A percentile compares a stretch with the other conserved stretches of the same genome.
phyloP scores from a whole-genome alignment of 495 filamentous ascomycete species.

The Aspergillus avenaceus region DNA sequence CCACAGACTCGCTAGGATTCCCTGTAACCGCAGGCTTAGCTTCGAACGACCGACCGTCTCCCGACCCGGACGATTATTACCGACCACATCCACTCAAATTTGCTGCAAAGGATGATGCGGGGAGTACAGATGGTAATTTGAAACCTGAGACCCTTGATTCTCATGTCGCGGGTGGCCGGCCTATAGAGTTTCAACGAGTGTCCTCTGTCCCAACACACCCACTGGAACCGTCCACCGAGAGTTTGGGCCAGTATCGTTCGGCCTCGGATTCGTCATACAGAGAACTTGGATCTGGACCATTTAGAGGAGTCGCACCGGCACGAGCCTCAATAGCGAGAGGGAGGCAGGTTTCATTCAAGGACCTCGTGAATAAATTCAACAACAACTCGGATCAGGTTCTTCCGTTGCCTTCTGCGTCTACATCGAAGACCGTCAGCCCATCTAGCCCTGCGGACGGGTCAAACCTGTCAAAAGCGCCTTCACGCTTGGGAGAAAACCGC shows the following conservation, averaged over 20 bases:
- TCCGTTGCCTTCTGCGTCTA: constrained; percentile 37
- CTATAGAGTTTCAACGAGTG: constrained; percentile 19
- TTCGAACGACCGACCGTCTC: constrained; percentile 27
- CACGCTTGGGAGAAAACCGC: constrained; percentile 24
- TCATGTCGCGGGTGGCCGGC: constrained; percentile 16
- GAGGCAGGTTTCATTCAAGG: constrained; percentile 53
- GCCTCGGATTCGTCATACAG: constrained; percentile 33
- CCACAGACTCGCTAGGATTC: constrained; percentile 18
- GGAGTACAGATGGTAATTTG: constrained; percentile 22
- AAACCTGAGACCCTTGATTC: constrained; percentile 21
- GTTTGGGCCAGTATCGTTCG: constrained; percentile 28
- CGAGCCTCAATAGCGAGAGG: constrained; percentile 24
- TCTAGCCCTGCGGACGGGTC: constrained; percentile 24
- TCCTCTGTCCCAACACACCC: constrained; percentile 26
- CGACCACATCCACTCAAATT: constrained; percentile 30
- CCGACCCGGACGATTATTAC: constrained; percentile 54
- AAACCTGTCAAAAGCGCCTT: constrained; percentile 22
- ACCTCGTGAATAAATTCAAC: constrained; percentile 60
- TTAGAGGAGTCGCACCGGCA: constrained; percentile 10
- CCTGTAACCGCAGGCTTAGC: constrained; percentile 13
- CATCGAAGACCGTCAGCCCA: constrained; percentile 28
- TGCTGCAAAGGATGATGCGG: constrained; percentile 17
- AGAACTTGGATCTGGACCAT: constrained; percentile 17
- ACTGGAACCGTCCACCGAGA: constrained; percentile 21
- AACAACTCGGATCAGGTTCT: constrained; percentile 50